phyloP scores from a whole-genome alignment of 495 filamentous ascomycete species.

The Parathielavia appendiculata region DNA sequence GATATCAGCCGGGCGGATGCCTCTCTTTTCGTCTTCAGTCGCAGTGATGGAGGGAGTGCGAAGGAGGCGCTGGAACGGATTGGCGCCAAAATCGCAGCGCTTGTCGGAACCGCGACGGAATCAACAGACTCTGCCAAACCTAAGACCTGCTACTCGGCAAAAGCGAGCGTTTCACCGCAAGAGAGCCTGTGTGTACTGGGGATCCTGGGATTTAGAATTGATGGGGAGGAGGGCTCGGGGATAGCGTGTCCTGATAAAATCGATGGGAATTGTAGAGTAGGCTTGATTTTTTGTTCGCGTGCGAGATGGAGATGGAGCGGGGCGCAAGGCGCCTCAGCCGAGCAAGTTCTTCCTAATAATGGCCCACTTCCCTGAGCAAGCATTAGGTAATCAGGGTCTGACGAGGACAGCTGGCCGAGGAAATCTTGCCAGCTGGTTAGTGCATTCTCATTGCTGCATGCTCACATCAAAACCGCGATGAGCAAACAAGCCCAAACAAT shows the following conservation, averaged over 20 bases:
- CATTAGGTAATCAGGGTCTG: too few species aligned
- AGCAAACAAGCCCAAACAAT: too few species aligned
- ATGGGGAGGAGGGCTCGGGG: constrained; percentile 3
- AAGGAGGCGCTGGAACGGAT: not conserved
- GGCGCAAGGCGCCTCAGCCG: too few species aligned
- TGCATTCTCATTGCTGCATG: too few species aligned
- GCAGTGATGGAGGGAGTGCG: constrained; percentile 2
- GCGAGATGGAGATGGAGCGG: not conserved
- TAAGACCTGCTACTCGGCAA: not conserved
- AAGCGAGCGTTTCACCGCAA: not conserved
- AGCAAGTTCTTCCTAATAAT: not conserved
- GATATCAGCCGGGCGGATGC: constrained; percentile 7
- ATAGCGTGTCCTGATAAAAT: not conserved
- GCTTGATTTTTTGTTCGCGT: not conserved
- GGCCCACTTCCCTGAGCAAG: not conserved
- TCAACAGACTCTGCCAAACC: constrained; percentile 3
- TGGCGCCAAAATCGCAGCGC: not conserved
- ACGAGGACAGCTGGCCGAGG: too few species aligned
- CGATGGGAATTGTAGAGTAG: constrained; percentile 5
- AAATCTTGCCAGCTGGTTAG: too few species aligned
- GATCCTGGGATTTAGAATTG: constrained; percentile 4
- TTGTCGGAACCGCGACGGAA: not conserved
- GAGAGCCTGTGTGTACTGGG: not conserved
- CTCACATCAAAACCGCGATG: too few species aligned
- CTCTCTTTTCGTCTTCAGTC: not conserved